A percentile compares a stretch with the other conserved stretches of the same genome.
These are phyloP conservation scores for Camellia granthamiana DNA, from an alignment of 148 eudicot species.

Conservation along the genomic window DNA sequence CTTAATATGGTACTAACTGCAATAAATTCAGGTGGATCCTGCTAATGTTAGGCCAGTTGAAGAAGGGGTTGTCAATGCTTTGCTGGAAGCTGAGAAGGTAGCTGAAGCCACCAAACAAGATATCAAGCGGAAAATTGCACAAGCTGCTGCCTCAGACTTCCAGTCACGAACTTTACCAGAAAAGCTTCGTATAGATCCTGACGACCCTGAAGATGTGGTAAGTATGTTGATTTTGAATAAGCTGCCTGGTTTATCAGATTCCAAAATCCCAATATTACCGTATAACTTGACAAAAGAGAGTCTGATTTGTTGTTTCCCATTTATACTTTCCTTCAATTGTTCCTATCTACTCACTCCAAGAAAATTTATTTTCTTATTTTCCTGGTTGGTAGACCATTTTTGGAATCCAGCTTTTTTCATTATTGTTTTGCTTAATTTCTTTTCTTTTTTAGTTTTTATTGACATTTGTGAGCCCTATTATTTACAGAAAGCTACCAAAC, in stretches of 20 bases:
- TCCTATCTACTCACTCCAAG: not conserved
- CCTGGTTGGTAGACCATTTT: not conserved
- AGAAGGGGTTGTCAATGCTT: slow-evolving; percentile 56
- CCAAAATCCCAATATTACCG: not conserved
- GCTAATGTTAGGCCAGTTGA: slow-evolving; percentile 71
- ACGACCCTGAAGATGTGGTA: slow-evolving; percentile 98
- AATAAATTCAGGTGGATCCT: slow-evolving; percentile 71
- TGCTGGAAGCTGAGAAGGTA: slow-evolving; percentile 80
- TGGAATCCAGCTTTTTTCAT: not conserved
- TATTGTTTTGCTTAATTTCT: not conserved
- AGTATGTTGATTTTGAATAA: slow-evolving; percentile 25
- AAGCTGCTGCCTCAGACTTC: slow-evolving; percentile 69
- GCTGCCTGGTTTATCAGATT: slow-evolving; percentile 4
- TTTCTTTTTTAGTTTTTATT: not conserved
- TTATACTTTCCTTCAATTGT: not conserved
- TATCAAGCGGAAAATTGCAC: slow-evolving; percentile 91
- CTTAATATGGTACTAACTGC: not conserved
- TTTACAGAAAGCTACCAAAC: slow-evolving; percentile 82
- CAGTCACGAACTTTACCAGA: slow-evolving; percentile 67
- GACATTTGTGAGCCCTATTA: not conserved
- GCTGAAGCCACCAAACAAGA: slow-evolving; percentile 95
- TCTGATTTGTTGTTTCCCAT: not conserved
- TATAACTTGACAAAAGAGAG: not conserved
- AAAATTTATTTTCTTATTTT: not conserved
- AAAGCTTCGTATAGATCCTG: slow-evolving; percentile 84